A percentile compares a stretch with the other conserved stretches of the same genome.
Evolutionary conservation across 495 filamentous ascomycete genomes (phyloP).

Genomic region (Mycothermus thermophilus): DNA sequence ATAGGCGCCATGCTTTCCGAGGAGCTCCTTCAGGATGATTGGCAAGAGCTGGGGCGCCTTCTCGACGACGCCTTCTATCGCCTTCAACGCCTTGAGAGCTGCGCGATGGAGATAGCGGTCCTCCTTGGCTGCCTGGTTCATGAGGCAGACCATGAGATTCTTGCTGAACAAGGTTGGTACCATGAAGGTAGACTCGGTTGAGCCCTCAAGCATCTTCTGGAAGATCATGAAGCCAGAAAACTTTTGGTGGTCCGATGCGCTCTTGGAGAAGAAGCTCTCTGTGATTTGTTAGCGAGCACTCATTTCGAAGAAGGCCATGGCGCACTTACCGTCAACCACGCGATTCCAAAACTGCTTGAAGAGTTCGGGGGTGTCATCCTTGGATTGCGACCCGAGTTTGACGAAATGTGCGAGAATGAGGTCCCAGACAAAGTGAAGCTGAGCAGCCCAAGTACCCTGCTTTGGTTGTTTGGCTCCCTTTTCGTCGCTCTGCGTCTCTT

Average conservation of each 20-base stretch:
- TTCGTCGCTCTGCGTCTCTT: constrained; percentile 36
- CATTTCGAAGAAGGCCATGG: neutral
- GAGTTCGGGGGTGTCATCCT: constrained; percentile 22
- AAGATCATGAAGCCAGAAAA: constrained; percentile 84
- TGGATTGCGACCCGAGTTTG: constrained; percentile 17
- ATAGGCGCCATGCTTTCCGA: constrained; percentile 52
- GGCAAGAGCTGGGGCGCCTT: constrained; percentile 45
- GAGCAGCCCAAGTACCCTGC: constrained; percentile 57
- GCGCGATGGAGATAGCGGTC: constrained; percentile 75
- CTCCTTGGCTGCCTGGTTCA: constrained; percentile 72
- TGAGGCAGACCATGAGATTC: constrained; percentile 69
- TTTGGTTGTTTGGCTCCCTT: constrained; percentile 27
- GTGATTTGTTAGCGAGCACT: constrained; percentile 13
- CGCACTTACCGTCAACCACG: constrained; percentile 63
- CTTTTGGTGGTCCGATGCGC: constrained; percentile 74
- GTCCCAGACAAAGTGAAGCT: constrained; percentile 81
- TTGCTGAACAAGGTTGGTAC: constrained; percentile 52
- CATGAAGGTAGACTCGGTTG: constrained; percentile 20
- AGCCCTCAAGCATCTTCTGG: constrained; percentile 46
- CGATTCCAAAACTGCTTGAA: constrained; percentile 81
- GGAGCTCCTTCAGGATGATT: constrained; percentile 47
- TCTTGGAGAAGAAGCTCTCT: constrained; percentile 71
- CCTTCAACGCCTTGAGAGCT: constrained; percentile 56
- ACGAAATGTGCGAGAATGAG: constrained; percentile 46
- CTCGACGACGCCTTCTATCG: constrained; percentile 52